Percentiles rank a stretch among this genome's conserved stretches.
phyloP scores from a whole-genome alignment of 169 alveolate species.

The Plasmodium chabaudi region DNA sequence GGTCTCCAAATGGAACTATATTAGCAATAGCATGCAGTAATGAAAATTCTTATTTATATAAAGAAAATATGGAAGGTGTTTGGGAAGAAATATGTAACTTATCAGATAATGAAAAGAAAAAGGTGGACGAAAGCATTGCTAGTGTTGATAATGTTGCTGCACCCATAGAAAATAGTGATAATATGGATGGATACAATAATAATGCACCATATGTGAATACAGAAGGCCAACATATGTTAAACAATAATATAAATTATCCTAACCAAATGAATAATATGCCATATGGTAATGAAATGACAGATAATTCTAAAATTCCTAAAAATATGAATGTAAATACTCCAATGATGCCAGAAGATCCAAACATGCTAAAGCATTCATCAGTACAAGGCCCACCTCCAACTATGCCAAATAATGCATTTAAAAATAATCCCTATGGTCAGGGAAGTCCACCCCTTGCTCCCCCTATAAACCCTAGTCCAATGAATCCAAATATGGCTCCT shows the following conservation, averaged over 20 bases:
- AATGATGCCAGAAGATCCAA: neutral
- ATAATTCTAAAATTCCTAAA: no score
- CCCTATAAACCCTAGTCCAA: neutral
- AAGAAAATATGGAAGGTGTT: conserved; percentile 78
- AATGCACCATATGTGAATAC: neutral
- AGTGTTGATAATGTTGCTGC: neutral
- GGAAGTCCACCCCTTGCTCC: neutral
- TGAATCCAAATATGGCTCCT: neutral
- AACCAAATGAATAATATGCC: no score
- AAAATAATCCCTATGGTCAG: conserved; percentile 19
- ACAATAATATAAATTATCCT: no score
- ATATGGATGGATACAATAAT: neutral
- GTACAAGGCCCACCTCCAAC: neutral
- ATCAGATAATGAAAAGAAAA: conserved; percentile 28
- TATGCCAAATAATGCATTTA: neutral
- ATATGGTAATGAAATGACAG: no score
- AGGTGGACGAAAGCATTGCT: neutral
- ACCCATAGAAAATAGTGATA: neutral
- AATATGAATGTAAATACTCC: neutral
- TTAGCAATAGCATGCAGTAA: conserved; percentile 79
- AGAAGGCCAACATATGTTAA: no score
- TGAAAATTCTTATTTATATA: conserved; percentile 78
- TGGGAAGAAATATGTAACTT: conserved; percentile 80
- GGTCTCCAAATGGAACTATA: conserved; percentile 83
- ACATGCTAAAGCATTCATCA: neutral